Evolutionary conservation across 169 alveolate species (phyloP), one percentile per base, ranked within the genome.

Genomic region (Cryptosporidium parvum): DNA sequence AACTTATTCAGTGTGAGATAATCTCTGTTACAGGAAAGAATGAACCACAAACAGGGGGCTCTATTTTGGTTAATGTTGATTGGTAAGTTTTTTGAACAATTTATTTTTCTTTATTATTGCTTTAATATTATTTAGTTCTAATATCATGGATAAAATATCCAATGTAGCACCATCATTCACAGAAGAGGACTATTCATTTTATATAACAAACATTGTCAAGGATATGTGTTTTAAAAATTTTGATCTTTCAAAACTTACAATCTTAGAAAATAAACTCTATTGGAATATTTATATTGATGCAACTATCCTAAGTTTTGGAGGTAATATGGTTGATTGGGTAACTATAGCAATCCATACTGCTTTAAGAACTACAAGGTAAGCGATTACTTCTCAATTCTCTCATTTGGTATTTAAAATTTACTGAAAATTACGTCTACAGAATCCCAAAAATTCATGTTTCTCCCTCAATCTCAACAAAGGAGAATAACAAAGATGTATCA

Each of bases 241-340:
- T 59, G 89, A 80, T 62, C 21, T 31, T 9, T 61, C 75, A 23
- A 80, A 80, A 62, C 75, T 80, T 5, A 44, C 31, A 39, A 65
- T 80, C 29, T 44, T 14, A 23, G 73, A 59, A 26, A 48, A 59
- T 42, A n/a, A 80, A 6, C 70, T 80, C 33, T 80, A 26, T 62
- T 80, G 89, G 89, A 80, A 80, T 29, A 80, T 80, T 44, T 80
- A 62, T 29, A 80, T 80, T 31, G 89, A 80, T 39, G 52, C 70
- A 33, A 61, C 68, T 7, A 67, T 80, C 29, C 44, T 80, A 26
- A 62, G 68, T 26, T 62, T 62, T 42, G 89, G 89, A 59, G 89
- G 89, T 1, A 80, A 80, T 42, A 35, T 80, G 35, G 23, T 80
- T 12, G 89, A 80, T 62, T 80, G 89, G 89, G 37, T 80, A 26